A percentile compares a stretch with the other conserved stretches of the same genome.
Evolutionary conservation across 345 rosid genomes (phyloP).

Genomic region (Acer campestre): DNA sequence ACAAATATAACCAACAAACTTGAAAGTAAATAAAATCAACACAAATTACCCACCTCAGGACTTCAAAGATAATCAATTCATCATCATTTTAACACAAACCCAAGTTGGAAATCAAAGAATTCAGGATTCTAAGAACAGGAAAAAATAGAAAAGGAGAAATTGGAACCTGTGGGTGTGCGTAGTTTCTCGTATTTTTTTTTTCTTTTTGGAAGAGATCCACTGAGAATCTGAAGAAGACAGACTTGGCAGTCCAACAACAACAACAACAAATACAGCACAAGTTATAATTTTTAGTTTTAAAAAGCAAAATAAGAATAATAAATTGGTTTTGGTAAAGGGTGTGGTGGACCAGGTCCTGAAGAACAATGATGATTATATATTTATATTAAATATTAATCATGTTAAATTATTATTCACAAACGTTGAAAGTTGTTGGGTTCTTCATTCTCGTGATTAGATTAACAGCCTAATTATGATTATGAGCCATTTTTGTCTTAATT

Average conservation of each 20-base stretch:
- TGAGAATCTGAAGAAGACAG: background rate
- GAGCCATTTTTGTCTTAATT: background rate
- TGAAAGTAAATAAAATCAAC: background rate
- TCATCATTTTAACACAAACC: background rate
- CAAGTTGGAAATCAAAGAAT: background rate
- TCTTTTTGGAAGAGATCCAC: conserved; percentile 3
- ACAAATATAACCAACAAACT: conserved; percentile 3
- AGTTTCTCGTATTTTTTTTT: background rate
- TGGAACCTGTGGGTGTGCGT: conserved; percentile 7
- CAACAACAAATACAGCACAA: background rate
- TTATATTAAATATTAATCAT: background rate
- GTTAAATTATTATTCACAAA: background rate
- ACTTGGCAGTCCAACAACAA: background rate
- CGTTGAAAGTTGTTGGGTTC: conserved; percentile 8
- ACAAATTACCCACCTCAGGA: background rate
- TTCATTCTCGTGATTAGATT: background rate
- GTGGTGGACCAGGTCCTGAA: conserved; percentile 14
- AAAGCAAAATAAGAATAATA: background rate
- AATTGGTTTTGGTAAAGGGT: conserved; percentile 14
- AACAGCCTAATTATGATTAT: background rate
- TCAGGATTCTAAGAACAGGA: background rate
- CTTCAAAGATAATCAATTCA: background rate
- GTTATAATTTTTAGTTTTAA: background rate
- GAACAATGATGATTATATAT: background rate
- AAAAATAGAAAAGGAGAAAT: background rate